phyloP scores from a whole-genome alignment of 768 basidiomycete species.

The Calocybe gangraenosa region DNA sequence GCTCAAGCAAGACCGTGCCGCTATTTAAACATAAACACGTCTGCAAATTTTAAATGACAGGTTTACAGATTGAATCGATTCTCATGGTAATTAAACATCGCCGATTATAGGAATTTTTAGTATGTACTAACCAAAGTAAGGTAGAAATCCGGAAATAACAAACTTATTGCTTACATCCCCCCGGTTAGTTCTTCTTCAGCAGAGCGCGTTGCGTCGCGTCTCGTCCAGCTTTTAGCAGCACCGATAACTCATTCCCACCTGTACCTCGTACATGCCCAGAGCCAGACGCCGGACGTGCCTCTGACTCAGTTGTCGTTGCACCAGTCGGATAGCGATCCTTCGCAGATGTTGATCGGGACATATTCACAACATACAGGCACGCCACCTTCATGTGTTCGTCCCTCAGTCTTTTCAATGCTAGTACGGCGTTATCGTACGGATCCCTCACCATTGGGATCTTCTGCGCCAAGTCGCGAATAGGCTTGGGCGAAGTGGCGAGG shows the following conservation, averaged over 20 bases:
- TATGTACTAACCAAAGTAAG: slow-evolving; percentile 16
- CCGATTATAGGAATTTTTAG: slow-evolving; percentile 4
- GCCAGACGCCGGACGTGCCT: slow-evolving; percentile 31
- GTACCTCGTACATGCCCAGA: slow-evolving; percentile 71
- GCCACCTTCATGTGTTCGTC: slow-evolving; percentile 90
- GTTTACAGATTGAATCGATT: background rate
- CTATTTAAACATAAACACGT: no score
- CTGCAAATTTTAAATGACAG: no score
- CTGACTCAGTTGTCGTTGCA: slow-evolving; percentile 49
- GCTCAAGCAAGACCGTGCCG: no score
- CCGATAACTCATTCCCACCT: slow-evolving; percentile 81
- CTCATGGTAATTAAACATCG: slow-evolving; percentile 10
- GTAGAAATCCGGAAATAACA: slow-evolving; percentile 9
- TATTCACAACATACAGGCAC: slow-evolving; percentile 80
- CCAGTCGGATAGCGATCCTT: slow-evolving; percentile 47
- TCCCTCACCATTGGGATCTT: slow-evolving; percentile 55
- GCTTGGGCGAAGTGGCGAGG: slow-evolving; percentile 55
- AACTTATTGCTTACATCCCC: slow-evolving; percentile 4
- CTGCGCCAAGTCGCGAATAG: slow-evolving; percentile 59
- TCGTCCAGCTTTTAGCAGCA: slow-evolving; percentile 83
- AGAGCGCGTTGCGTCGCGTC: slow-evolving; percentile 77
- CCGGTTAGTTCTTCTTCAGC: slow-evolving; percentile 34
- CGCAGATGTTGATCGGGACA: slow-evolving; percentile 61
- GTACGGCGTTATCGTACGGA: slow-evolving; percentile 77
- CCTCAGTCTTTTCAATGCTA: slow-evolving; percentile 76